Evolutionary conservation across 1,139 yeast genomes (phyloP).

Genomic region (Yamadazyma triangularis): DNA sequence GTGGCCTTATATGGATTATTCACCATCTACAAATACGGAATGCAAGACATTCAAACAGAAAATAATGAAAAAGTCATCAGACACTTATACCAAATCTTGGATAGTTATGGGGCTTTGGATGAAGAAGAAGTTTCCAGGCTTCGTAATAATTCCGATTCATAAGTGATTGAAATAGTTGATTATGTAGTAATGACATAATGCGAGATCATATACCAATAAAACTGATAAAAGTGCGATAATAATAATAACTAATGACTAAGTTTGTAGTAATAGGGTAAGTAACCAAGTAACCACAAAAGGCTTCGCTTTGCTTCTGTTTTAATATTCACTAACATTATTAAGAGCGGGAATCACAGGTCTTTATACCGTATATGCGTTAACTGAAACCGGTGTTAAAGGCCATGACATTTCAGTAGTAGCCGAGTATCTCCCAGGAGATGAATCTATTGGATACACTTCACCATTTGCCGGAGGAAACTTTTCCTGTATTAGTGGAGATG

Average conservation of each 20-base stretch:
- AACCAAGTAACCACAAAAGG: not conserved
- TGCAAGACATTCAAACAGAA: slow-evolving; percentile 60
- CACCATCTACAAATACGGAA: slow-evolving; percentile 76
- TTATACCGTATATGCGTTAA: slow-evolving; percentile 19
- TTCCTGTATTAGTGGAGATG: slow-evolving; percentile 8
- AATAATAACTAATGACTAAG: slow-evolving; percentile 21
- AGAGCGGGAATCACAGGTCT: slow-evolving; percentile 22
- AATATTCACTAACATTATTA: not conserved
- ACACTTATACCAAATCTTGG: slow-evolving; percentile 44
- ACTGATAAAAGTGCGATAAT: too few relatives aligned
- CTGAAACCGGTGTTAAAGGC: slow-evolving; percentile 14
- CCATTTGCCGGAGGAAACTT: slow-evolving; percentile 22
- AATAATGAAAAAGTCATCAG: slow-evolving; percentile 50
- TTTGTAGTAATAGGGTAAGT: slow-evolving; percentile 30
- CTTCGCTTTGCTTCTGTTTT: not conserved
- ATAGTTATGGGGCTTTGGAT: slow-evolving; percentile 21
- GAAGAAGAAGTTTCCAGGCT: slow-evolving; percentile 14
- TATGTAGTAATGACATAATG: too few relatives aligned
- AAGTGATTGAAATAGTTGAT: too few relatives aligned
- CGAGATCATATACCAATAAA: too few relatives aligned
- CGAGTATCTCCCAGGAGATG: slow-evolving; percentile 20
- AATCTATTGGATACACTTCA: slow-evolving; percentile 17
- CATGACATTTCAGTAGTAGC: slow-evolving; percentile 14
- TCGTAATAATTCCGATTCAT: too few relatives aligned
- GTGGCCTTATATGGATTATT: slow-evolving; percentile 77